Evolutionary conservation across 2,329 filamentous ascomycete genomes (phyloP).

Genomic region (Sarocladium brachiariae): DNA sequence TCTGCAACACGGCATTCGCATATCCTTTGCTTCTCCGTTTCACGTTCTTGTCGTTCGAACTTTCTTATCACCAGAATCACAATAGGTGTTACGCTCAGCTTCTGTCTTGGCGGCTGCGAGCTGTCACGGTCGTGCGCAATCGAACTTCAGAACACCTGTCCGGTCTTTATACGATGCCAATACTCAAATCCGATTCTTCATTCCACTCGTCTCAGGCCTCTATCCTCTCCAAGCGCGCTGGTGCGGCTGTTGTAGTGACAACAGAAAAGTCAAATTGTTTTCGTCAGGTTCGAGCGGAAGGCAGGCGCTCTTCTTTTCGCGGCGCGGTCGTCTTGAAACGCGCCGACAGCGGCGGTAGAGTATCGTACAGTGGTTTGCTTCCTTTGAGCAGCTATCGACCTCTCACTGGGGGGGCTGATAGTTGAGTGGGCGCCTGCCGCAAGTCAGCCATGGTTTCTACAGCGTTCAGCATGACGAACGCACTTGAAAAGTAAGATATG

Average conservation of each 20-base stretch:
- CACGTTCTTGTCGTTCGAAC: background rate
- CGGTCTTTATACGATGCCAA: background rate
- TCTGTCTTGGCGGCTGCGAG: too few species aligned
- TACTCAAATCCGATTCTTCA: background rate
- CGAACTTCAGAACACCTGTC: background rate
- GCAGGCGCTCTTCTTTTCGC: background rate
- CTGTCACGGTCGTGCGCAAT: background rate
- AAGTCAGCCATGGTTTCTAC: background rate
- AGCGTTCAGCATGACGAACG: constrained; percentile 28
- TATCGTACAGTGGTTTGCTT: constrained; percentile 16
- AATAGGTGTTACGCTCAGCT: too few species aligned
- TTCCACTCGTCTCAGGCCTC: background rate
- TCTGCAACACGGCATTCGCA: too few species aligned
- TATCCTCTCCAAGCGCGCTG: background rate
- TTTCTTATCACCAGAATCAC: background rate
- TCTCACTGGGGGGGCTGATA: constrained; percentile 63
- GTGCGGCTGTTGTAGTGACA: constrained; percentile 1
- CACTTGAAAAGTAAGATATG: constrained; percentile 99
- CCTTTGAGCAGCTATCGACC: background rate
- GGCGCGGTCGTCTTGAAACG: background rate
- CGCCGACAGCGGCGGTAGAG: constrained; percentile 5
- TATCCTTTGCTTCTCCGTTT: too few species aligned
- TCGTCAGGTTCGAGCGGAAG: background rate
- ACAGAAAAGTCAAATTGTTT: background rate
- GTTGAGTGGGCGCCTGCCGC: constrained; percentile 68